These are phyloP conservation scores for Cucurbita maxima DNA, from an alignment of 306 rosid genomes.

Conservation along the genomic window DNA sequence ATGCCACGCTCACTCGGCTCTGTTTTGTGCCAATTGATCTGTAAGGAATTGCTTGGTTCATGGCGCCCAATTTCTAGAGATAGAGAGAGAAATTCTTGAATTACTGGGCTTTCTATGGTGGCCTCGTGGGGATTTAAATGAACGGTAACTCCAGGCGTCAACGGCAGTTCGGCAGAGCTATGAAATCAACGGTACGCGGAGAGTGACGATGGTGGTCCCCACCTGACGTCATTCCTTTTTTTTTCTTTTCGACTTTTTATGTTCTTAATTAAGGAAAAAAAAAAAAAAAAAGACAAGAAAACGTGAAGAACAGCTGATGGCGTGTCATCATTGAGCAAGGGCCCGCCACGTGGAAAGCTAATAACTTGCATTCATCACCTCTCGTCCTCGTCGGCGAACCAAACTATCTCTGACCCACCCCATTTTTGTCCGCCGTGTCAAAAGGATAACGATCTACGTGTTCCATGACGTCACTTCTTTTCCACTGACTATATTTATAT, in stretches of 20 bases:
- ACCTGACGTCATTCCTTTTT: not conserved
- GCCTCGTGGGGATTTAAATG: no score
- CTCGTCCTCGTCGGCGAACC: not conserved
- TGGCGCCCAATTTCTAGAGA: not conserved
- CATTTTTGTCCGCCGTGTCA: not conserved
- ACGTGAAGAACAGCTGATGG: not conserved
- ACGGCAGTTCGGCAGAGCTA: slow-evolving; percentile 1
- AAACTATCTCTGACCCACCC: not conserved
- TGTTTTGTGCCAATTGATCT: slow-evolving; percentile 14
- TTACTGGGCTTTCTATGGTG: no score
- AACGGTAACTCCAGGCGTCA: not conserved
- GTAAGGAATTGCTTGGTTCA: slow-evolving; percentile 73
- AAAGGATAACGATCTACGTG: not conserved
- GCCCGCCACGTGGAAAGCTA: slow-evolving; percentile 6
- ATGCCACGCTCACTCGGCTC: not conserved
- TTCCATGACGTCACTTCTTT: not conserved
- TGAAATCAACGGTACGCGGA: not conserved
- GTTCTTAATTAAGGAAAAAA: not conserved
- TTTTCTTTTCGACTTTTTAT: not conserved
- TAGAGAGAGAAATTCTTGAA: no score
- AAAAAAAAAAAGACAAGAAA: not conserved
- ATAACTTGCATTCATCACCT: not conserved
- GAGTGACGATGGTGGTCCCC: not conserved
- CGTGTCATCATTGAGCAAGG: not conserved
- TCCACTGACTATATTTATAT: no score